These are phyloP conservation scores for cucumber (Cucumis sativus) DNA, from an alignment of 306 rosid genomes.

Conservation along the genomic window DNA sequence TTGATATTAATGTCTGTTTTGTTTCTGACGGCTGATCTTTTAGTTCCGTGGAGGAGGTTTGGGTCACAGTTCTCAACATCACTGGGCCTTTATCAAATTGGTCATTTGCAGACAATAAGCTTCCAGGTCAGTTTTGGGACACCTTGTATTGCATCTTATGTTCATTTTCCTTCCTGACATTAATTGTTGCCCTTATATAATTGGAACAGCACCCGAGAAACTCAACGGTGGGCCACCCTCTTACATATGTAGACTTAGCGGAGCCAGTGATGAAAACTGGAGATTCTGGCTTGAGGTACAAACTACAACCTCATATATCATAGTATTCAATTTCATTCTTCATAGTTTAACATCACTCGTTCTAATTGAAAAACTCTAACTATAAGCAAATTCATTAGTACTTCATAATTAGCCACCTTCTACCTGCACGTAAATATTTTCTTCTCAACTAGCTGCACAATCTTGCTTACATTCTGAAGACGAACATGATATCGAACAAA, in stretches of 20 bases:
- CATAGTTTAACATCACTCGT: background rate
- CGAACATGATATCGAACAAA: background rate
- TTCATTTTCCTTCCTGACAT: constrained; percentile 7
- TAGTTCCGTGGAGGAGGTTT: constrained; percentile 80
- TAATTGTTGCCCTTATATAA: constrained; percentile 11
- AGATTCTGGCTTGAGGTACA: constrained; percentile 88
- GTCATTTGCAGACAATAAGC: constrained; percentile 78
- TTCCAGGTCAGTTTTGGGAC: constrained; percentile 48
- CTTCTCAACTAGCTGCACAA: background rate
- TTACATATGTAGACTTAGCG: constrained; percentile 66
- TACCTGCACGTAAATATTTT: background rate
- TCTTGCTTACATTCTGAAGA: background rate
- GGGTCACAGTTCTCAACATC: constrained; percentile 86
- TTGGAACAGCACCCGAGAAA: constrained; percentile 47
- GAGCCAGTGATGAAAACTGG: constrained; percentile 70
- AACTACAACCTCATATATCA: background rate
- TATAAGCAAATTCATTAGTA: background rate
- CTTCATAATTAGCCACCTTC: background rate
- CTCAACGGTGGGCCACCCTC: constrained; percentile 60
- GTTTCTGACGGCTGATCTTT: constrained; percentile 7
- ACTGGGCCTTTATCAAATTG: constrained; percentile 96
- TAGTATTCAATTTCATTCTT: background rate
- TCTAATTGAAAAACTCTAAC: background rate
- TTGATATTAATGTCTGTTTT: background rate
- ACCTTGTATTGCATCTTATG: background rate